Evolutionary conservation across 805 yeast species (phyloP), one percentile per base, ranked within the genome.

Genomic region (Wilhelminamyces savonicus): DNA sequence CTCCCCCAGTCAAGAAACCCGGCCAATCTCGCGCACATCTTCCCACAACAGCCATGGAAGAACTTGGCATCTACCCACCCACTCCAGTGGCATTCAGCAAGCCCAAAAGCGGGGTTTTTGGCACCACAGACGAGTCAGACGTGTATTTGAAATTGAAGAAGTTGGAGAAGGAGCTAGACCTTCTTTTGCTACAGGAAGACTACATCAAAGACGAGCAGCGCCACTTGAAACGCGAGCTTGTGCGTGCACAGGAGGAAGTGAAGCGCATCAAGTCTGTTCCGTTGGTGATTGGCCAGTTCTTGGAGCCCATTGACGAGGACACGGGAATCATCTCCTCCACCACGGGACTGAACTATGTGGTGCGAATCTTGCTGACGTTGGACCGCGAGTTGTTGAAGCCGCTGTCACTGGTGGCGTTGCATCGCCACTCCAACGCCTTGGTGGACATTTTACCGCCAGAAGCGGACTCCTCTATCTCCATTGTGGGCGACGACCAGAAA

Each of bases 401-500:
- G 10, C 82, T 95, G 4, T 82, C 95, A 21, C 84, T 95, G 10
- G 99, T 92, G 19, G 98, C 98, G 1, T 70, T 92, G 43, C 98
- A 92, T 58, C 94, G 98, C 56, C 97, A 94, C 63, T 90, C 97
- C 9, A 94, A 94, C 54, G 97, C 98, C 2, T 68, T 92, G 41
- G 98, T 92, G 21, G 97, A 92, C 57, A 92, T 94, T 34, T 66
- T 92, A 50, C 98, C 99, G 16, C 98, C 98, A 17, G 98, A 92
- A 68, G 97, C 97, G 0, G 99, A 92, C 52, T 87, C 97, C 2
- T 80, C 92, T 21, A 92, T 92, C 43, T 80, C 98, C 21, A 87
- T 94, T 56, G 82, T 92, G 48, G 94, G 95, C 19, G 94, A 90
- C 24, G 83, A 85, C 47, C 95, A 94, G 60, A 84, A 82, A 52